Percentiles rank a stretch among this genome's conserved stretches.
Evolutionary conservation across 352 stramenopile species (phyloP).

Genomic region (Nothophytophthora sp.): DNA sequence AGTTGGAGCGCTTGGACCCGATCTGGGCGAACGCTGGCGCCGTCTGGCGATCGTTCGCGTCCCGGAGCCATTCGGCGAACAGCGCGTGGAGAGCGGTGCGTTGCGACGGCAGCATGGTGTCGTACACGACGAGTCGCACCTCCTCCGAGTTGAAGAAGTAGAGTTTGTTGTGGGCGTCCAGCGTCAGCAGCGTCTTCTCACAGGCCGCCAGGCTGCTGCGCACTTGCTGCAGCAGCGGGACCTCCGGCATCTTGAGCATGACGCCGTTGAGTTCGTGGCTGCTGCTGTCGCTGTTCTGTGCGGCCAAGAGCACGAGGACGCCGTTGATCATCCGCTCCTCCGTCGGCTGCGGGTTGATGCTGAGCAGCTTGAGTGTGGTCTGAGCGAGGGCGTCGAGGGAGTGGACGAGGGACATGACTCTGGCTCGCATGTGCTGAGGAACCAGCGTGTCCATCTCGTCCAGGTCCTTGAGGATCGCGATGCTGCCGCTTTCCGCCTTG

Average conservation of each 20-base stretch:
- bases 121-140: conserved; percentile 45
- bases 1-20: conserved; percentile 5
- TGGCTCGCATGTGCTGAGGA: conserved; percentile 66
- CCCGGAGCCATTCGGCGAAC: conserved; percentile 60
- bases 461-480: conserved; percentile 70
- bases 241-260: conserved; percentile 39
- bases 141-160: conserved; percentile 74
- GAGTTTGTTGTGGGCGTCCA: conserved; percentile 54
- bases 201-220: conserved; percentile 62
- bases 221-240: conserved; percentile 54
- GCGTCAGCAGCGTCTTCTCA: conserved; percentile 51
- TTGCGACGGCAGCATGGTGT: conserved; percentile 57
- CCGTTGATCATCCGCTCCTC: conserved; percentile 61
- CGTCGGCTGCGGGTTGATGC: conserved; percentile 63
- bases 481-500: conserved; percentile 41
- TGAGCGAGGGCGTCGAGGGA: conserved; percentile 52
- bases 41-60: conserved; percentile 21
- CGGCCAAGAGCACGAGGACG: conserved; percentile 49
- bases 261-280: conserved; percentile 25
- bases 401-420: conserved; percentile 73
- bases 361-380: conserved; percentile 65
- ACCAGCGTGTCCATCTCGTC: conserved; percentile 79
- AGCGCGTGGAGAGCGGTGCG: conserved; percentile 61
- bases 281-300: conserved; percentile 37
- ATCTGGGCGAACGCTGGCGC: conserved; percentile 7